These are phyloP conservation scores for Pisolithus marmoratus DNA, from an alignment of 768 basidiomycete genomes.

Conservation along the genomic window DNA sequence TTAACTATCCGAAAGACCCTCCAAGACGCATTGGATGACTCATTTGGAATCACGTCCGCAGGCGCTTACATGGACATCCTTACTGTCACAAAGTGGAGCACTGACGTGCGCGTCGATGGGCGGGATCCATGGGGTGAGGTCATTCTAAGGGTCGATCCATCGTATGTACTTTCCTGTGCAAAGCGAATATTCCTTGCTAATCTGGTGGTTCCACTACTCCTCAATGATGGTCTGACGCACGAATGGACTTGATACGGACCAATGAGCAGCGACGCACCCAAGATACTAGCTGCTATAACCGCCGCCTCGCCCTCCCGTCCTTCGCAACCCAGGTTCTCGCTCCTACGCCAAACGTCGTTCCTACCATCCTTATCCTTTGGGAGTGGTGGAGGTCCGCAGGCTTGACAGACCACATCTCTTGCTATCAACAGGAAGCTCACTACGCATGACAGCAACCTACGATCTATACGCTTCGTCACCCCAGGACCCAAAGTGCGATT, in stretches of 20 bases:
- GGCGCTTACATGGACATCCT: constrained; percentile 55
- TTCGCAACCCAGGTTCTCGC: constrained; percentile 10
- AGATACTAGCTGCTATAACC: constrained; percentile 22
- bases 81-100: constrained; percentile 33
- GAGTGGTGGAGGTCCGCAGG: too few relatives aligned
- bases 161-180: constrained; percentile 7
- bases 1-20: constrained; percentile 48
- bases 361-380: constrained; percentile 23
- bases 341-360: constrained; percentile 24
- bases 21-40: constrained; percentile 48
- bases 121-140: constrained; percentile 6
- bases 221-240: neutral
- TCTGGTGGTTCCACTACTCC: too few relatives aligned
- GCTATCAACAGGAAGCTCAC: too few relatives aligned
- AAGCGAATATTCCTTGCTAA: too few relatives aligned
- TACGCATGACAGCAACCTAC: too few relatives aligned
- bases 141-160: constrained; percentile 16
- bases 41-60: constrained; percentile 50
- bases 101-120: neutral
- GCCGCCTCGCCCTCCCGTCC: constrained; percentile 12
- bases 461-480: too few relatives aligned
- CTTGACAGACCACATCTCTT: too few relatives aligned
- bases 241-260: neutral
- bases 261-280: constrained; percentile 17
- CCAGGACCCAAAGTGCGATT: too few relatives aligned